Base-by-base conservation (phyloP, 257 asterid species). In the Ehretia macrophylla region DNA sequence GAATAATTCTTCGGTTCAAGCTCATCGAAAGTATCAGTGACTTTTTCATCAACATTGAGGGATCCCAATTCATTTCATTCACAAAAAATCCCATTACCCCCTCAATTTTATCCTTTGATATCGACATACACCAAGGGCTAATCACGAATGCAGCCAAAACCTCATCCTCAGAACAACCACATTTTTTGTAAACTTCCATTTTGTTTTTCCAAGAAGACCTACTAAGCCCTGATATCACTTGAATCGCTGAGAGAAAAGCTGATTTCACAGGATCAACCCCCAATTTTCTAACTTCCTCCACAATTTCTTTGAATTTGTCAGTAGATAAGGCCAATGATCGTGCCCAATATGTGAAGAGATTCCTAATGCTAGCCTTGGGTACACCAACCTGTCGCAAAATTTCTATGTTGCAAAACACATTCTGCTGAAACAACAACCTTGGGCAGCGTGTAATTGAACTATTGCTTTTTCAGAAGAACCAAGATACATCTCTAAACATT, bases 111-210 rank as follows among this genome's bases (percentile, higher is more conserved):
- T n/a, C n/a, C n/a, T n/a, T n/a, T n/a, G n/a, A n/a, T n/a, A n/a
- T 60, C 0, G 59, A 47, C 77, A 71, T 66, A 32, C 55, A 32
- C 35, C 60, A 47, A 0, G 65, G 17, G 13, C 55, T 22, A 55
- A 50, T 71, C 63, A 17, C 59, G 13, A 66, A 71, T 11, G 68
- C 60, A 47, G 6, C 16, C 42, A 47, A 27, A 40, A 71, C 51
- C 48, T 71, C 65, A 55, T 60, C 52, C 51, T 55, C 63, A 9
- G 72, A 59, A 35, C 63, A 62, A 12, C 72, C 77, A 68, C 68
- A 60, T 52, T 11, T 71, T 57, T 52, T 39, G 10, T 66, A 71
- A 19, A 51, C 20, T 3, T 54, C 19, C 20, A 60, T 17, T 37
- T 60, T 68, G 12, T 19, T 45, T 11, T 51, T 20, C 72, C 60